Evolutionary conservation across 176 grass and related monocot genomes (phyloP).

Genomic region (Zizania latifolia): DNA sequence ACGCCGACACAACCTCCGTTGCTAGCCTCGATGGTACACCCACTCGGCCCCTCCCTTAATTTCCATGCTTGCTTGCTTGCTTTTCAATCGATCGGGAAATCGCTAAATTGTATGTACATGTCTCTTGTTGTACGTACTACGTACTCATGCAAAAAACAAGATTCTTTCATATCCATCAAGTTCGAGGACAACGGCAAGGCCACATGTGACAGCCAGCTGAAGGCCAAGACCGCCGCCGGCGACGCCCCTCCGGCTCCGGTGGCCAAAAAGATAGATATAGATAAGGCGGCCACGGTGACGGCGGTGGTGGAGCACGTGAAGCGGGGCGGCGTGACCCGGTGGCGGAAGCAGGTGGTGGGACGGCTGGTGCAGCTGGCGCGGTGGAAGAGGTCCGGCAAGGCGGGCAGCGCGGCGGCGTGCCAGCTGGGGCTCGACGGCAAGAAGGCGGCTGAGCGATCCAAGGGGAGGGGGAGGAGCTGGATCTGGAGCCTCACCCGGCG

Average conservation of each 20-base stretch:
- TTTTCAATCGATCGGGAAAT: background rate
- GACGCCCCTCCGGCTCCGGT: background rate
- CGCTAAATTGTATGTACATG: too few species aligned
- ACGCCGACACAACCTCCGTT: conserved; percentile 23
- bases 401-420: conserved; percentile 2
- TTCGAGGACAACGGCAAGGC: conserved; percentile 91
- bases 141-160: conserved; percentile 28
- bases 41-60: too few species aligned
- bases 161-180: conserved; percentile 97
- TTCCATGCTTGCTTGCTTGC: background rate
- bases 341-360: conserved; percentile 68
- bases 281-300: background rate
- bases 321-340: conserved; percentile 49
- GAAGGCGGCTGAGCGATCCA: conserved; percentile 12
- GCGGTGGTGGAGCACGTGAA: conserved; percentile 45
- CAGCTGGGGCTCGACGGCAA: conserved; percentile 37
- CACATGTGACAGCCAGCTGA: conserved; percentile 38
- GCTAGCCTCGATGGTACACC: conserved; percentile 70
- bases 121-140: background rate
- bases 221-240: background rate
- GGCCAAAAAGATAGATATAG: background rate
- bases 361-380: conserved; percentile 68
- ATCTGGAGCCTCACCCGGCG: conserved; percentile 58
- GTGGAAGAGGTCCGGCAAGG: conserved; percentile 63
- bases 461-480: conserved; percentile 44